Evolutionary conservation across 1,139 yeast species (phyloP).

Genomic region (Protomyces arabidopsidicola): DNA sequence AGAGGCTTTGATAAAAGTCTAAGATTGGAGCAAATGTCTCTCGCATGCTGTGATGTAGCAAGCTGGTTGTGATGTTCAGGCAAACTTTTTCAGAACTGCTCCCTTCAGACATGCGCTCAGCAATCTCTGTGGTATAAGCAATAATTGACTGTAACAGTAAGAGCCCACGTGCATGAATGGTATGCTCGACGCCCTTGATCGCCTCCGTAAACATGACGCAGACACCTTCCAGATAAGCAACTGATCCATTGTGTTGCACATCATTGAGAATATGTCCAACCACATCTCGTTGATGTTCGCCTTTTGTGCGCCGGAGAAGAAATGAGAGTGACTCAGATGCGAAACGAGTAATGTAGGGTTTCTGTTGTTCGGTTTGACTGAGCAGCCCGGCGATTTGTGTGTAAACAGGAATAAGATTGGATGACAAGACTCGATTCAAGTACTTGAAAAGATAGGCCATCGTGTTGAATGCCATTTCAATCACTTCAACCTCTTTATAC

Average conservation of each 20-base stretch:
- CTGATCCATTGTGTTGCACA: slow-evolving; percentile 39
- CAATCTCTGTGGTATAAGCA: background rate
- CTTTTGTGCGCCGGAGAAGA: slow-evolving; percentile 63
- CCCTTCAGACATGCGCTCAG: background rate
- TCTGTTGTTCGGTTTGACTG: slow-evolving; percentile 46
- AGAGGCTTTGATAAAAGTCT: background rate
- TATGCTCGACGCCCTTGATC: slow-evolving; percentile 63
- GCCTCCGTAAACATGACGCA: slow-evolving; percentile 67
- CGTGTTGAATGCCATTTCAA: slow-evolving; percentile 81
- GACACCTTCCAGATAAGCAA: slow-evolving; percentile 51
- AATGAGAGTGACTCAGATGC: slow-evolving; percentile 89
- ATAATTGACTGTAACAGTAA: slow-evolving; percentile 17
- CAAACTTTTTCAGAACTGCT: background rate
- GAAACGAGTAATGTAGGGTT: slow-evolving; percentile 67
- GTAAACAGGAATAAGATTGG: slow-evolving; percentile 66
- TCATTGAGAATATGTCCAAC: slow-evolving; percentile 52
- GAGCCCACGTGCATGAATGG: slow-evolving; percentile 56
- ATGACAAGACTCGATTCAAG: slow-evolving; percentile 57
- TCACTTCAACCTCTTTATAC: slow-evolving; percentile 48
- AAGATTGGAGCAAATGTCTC: slow-evolving; percentile 22
- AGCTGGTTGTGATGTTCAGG: slow-evolving; percentile 7
- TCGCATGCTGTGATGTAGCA: slow-evolving; percentile 25
- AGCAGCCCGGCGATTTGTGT: slow-evolving; percentile 60
- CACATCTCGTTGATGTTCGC: slow-evolving; percentile 48
- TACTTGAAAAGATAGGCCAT: slow-evolving; percentile 88